Percentiles rank a stretch among this genome's conserved stretches.
phyloP scores from a whole-genome alignment of 1,139 yeast species.

The Kurtzmaniella natalensis region DNA sequence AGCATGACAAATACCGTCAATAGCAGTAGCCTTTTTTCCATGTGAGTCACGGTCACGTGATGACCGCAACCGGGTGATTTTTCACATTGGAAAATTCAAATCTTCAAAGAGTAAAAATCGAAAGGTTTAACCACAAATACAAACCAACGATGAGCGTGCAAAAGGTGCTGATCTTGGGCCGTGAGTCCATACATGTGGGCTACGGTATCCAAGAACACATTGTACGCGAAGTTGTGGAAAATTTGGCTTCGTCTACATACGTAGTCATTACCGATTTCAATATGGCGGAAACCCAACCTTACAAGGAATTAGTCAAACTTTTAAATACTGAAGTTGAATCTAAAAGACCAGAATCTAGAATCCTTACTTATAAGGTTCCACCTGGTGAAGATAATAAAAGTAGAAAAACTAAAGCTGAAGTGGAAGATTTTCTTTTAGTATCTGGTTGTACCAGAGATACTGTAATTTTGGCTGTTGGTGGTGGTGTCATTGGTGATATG shows the following conservation, averaged over 20 bases:
- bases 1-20: too few species aligned
- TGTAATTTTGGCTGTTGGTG: slow-evolving; percentile 91
- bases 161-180: slow-evolving; percentile 72
- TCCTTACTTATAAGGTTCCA: slow-evolving; percentile 69
- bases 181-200: slow-evolving; percentile 87
- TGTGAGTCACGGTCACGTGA: too few species aligned
- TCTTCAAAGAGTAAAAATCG: too few species aligned
- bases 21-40: too few species aligned
- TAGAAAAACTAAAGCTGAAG: slow-evolving; percentile 84
- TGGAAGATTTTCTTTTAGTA: slow-evolving; percentile 83
- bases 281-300: slow-evolving; percentile 66
- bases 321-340: slow-evolving; percentile 28
- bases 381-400: slow-evolving; percentile 95
- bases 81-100: too few species aligned
- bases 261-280: slow-evolving; percentile 87
- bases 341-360: slow-evolving; percentile 49
- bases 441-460: slow-evolving; percentile 96
- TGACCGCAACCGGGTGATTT: too few species aligned
- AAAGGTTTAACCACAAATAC: too few species aligned
- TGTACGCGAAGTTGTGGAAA: slow-evolving; percentile 59
- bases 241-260: slow-evolving; percentile 81
- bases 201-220: slow-evolving; percentile 76
- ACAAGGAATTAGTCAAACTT: slow-evolving; percentile 28
- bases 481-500: slow-evolving; percentile 99
- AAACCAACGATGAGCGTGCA: slow-evolving; percentile 26